These are phyloP conservation scores for Rosa chinensis DNA, from an alignment of 306 rosid species.

Conservation along the genomic window DNA sequence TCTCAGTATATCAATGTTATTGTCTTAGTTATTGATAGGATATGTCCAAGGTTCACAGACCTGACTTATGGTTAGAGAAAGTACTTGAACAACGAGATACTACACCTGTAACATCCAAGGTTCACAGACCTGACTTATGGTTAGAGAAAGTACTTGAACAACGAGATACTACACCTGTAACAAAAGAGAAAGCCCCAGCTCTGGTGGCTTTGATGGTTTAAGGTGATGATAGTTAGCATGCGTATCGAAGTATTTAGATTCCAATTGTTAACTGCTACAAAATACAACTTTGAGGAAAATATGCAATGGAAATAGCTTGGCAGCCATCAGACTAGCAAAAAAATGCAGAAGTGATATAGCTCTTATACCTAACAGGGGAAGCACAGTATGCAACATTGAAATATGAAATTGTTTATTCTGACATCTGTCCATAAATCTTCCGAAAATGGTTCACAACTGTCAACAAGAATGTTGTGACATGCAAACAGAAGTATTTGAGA, in stretches of 20 bases:
- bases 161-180: too few relatives aligned
- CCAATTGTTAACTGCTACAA: not conserved
- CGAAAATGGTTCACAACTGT: constrained; percentile 70
- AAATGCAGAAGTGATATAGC: constrained; percentile 15
- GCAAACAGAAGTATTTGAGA: constrained; percentile 1
- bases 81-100: too few relatives aligned
- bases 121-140: too few relatives aligned
- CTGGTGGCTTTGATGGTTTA: not conserved
- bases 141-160: too few relatives aligned
- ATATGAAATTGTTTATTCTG: constrained; percentile 49
- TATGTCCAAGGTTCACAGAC: too few relatives aligned
- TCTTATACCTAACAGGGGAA: constrained; percentile 77
- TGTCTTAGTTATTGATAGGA: too few relatives aligned
- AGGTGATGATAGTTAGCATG: not conserved
- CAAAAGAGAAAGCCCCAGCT: not conserved
- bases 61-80: too few relatives aligned
- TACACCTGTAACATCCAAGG: too few relatives aligned
- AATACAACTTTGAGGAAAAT: constrained; percentile 13
- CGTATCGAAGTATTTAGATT: not conserved
- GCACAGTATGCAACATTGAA: constrained; percentile 75
- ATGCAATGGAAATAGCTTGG: not conserved
- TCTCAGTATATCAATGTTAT: too few relatives aligned
- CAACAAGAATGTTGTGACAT: constrained; percentile 62
- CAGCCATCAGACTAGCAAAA: not conserved
- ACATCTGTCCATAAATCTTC: constrained; percentile 86